Evolutionary conservation across 192 early-diverging fungal species (phyloP), one percentile per base, ranked within the genome.

Genomic region (Backusella mclennaniae): DNA sequence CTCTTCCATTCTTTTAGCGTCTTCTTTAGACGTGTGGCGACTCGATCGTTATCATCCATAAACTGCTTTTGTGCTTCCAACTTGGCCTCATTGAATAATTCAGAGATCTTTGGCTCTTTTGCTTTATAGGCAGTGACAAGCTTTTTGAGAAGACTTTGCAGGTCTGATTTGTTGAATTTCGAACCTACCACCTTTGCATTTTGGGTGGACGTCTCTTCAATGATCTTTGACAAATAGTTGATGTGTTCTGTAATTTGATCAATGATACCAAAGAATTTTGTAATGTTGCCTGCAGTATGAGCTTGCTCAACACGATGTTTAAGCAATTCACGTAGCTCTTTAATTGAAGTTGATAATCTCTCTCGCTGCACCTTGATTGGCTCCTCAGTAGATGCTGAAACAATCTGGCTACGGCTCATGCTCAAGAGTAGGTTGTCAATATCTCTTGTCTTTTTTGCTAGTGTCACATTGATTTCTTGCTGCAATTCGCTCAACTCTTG

Each of bases 1-100:
- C 80, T 80, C 31, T 76, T 63, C 86, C 86, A 89, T 44, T 82
- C 78, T 66, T 88, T 86, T 5, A 77, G 78, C 0, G 81, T 77
- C 3, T 82, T 77, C 23, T 85, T 82, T 21, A 86, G 67, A 31
- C 83, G 86, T 21, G 82, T 68, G 2, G 84, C 80, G 56, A 88
- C 80, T 73, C 73, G 49, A 8, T 56, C 73, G 35, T 79, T 73
- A 23, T 79, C 78, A 66, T 79, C 73, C 29, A 79, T 44, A 15
- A 79, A 79, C 33, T 75, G 72, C 26, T 79, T 79, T 21, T 75
- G 72, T 8, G 78, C 78, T 75, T 79, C 78, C 17, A 21, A 31
- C 8, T 73, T 73, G 1, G 71, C 78, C 19, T 67, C 42, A 15
- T 3, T 26, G 4, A 79, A 21, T 1, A 79, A 31, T 23, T 71